Evolutionary conservation across 352 stramenopile species (phyloP).

Genomic region (Albugo candida): DNA sequence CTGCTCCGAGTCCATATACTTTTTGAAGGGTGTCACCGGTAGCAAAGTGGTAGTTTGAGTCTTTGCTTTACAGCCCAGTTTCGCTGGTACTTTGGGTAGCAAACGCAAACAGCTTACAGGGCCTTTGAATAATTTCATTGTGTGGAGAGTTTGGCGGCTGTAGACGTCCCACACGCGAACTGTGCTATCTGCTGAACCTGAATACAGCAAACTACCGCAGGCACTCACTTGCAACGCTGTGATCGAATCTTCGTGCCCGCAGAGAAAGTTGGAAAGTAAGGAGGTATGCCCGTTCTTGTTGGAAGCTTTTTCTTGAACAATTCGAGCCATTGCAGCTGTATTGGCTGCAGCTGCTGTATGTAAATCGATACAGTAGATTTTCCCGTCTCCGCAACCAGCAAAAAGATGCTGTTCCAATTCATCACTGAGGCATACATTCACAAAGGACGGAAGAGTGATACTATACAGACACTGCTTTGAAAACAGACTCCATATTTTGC

Average conservation of each 20-base stretch:
- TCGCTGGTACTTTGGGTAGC: conserved; percentile 16
- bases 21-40: conserved; percentile 49
- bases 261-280: conserved; percentile 22
- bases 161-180: conserved; percentile 49
- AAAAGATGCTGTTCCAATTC: conserved; percentile 48
- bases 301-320: conserved; percentile 12
- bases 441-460: conserved; percentile 43
- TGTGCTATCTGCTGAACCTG: conserved; percentile 30
- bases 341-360: conserved; percentile 29
- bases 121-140: conserved; percentile 46
- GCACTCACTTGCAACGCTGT: conserved; percentile 32
- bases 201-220: conserved; percentile 36
- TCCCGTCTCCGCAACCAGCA: conserved; percentile 44
- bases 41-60: conserved; percentile 16
- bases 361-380: conserved; percentile 50
- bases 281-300: background rate
- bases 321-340: conserved; percentile 28
- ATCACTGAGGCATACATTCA: conserved; percentile 38
- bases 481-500: conserved; percentile 50
- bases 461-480: conserved; percentile 38
- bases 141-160: conserved; percentile 41
- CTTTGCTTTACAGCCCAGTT: conserved; percentile 13
- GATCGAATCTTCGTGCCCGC: conserved; percentile 40
- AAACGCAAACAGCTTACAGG: conserved; percentile 31
- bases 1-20: conserved; percentile 33